A percentile compares a stretch with the other conserved stretches of the same genome.
These are phyloP conservation scores for Solanum ossicruentum DNA, from an alignment of 257 asterid species.

Conservation along the genomic window DNA sequence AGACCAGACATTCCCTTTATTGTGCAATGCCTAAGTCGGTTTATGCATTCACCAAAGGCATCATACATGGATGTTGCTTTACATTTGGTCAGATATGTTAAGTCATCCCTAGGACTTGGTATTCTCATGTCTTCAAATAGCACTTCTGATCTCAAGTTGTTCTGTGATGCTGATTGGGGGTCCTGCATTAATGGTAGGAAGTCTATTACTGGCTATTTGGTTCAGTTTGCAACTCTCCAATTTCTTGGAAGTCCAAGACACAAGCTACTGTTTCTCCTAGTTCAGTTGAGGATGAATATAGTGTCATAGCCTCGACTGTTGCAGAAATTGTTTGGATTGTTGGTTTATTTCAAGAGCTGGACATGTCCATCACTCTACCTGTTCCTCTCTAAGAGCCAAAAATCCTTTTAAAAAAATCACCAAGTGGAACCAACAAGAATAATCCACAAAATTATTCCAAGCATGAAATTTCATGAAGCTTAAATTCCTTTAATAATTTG, in stretches of 20 bases:
- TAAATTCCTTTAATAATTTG: no score
- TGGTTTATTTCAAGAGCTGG: neutral
- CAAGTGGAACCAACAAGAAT: no score
- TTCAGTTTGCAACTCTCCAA: neutral
- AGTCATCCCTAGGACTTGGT: no score
- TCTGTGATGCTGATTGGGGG: neutral
- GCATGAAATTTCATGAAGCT: no score
- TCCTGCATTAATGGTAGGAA: neutral
- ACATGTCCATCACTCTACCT: rapidly evolving
- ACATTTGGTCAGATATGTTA: rapidly evolving
- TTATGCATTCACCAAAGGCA: no score
- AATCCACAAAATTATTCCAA: no score
- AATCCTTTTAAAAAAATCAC: no score
- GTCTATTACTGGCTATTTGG: no score
- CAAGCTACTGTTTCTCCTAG: neutral
- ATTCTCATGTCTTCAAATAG: rapidly evolving
- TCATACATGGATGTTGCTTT: no score
- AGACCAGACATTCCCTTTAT: rapidly evolving
- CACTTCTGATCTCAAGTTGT: rapidly evolving
- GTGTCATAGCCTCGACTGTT: neutral
- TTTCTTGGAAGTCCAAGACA: neutral
- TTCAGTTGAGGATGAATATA: neutral
- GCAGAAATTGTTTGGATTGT: neutral
- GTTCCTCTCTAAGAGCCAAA: no score
- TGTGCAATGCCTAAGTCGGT: no score